A percentile compares a stretch with the other conserved stretches of the same genome.
Evolutionary conservation across 1,284 basidiomycete species (phyloP).

Genomic region (Moesziomyces antarcticus): DNA sequence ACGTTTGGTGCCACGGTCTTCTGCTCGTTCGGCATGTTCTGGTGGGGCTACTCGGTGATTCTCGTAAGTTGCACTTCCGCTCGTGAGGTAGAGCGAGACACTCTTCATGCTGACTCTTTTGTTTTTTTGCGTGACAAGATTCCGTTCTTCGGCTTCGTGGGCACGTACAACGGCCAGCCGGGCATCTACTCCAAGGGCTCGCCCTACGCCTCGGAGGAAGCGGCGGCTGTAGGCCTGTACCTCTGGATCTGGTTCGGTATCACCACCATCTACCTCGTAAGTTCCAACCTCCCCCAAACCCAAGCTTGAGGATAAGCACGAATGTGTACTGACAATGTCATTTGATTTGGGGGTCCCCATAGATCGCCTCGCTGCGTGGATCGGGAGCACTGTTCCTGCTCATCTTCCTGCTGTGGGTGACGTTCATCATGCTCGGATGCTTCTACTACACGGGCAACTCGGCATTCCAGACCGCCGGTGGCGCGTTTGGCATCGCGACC

Average conservation of each 20-base stretch:
- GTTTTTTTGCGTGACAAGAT: slow-evolving; percentile 7
- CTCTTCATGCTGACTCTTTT: not conserved
- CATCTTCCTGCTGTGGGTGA: slow-evolving; percentile 47
- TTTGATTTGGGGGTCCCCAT: not conserved
- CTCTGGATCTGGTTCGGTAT: slow-evolving; percentile 58
- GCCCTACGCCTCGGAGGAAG: slow-evolving; percentile 32
- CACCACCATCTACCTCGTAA: slow-evolving; percentile 48
- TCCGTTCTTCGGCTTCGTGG: slow-evolving; percentile 53
- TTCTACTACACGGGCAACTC: slow-evolving; percentile 29
- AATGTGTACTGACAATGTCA: not conserved
- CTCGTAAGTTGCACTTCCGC: slow-evolving; percentile 5
- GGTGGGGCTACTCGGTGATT: slow-evolving; percentile 57
- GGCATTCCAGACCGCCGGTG: slow-evolving; percentile 33
- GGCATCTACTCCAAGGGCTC: slow-evolving; percentile 37
- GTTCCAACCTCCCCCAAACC: not conserved
- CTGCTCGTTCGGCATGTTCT: slow-evolving; percentile 50
- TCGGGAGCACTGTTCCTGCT: slow-evolving; percentile 41
- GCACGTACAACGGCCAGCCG: slow-evolving; percentile 43
- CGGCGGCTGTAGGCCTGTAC: slow-evolving; percentile 41
- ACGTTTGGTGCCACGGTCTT: slow-evolving; percentile 57
- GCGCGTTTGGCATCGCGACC: slow-evolving; percentile 49
- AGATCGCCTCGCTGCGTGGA: slow-evolving; percentile 29
- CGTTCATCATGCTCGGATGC: slow-evolving; percentile 34
- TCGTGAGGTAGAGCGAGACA: no score
- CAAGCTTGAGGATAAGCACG: no score